Evolutionary conservation across 108 stramenopile species (phyloP), one percentile per base, ranked within the genome.

Genomic region (Thalassiosira profunda): DNA sequence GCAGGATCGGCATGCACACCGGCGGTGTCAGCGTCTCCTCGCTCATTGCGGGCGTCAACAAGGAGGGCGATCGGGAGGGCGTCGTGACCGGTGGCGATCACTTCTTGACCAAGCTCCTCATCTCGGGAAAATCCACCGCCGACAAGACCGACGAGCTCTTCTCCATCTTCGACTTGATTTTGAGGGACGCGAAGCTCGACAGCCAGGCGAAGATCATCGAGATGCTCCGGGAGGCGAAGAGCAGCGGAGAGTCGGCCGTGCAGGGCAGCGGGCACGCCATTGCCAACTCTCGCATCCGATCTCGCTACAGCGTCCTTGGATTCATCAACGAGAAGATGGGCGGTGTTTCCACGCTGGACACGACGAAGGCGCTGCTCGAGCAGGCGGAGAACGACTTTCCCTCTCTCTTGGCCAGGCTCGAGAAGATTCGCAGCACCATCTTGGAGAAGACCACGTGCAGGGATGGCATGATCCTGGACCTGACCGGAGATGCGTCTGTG

Each of bases 311-410:
- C 44, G 82, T 92, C 10, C 82, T 82, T n/a, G 96, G 95, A 9
- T 96, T 88, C 87, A 70, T 99, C 25, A 81, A 84, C 29, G 98
- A 99, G 82, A 84, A 88, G 58, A 94, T 88, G 86, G 83, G 89
- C 12, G 98, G 98, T 12, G 68, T 99, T 47, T 75, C 93, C 2
- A 92, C 93, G 38, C 66, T 97, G 31, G 80, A 80, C 6, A 86
- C 90, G 1, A 76, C 96, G 48, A 91, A 84, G 55, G 72, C 46
- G 24, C 72, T 97, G 11, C 71, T 99, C 23, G 72, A 94, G 26
- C 79, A 94, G 74, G 98, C 97, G 1, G 89, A 99, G 74, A 85
- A 94, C 46, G 97, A 99, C 69, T 99, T 96, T 86, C 96, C 97
- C 14, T 48, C 89, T 21, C 72, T 99, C 0, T 77, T 94, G 30